Evolutionary conservation across 2,329 filamentous ascomycete species (phyloP).

Genomic region (Plenodomus lindquistii): DNA sequence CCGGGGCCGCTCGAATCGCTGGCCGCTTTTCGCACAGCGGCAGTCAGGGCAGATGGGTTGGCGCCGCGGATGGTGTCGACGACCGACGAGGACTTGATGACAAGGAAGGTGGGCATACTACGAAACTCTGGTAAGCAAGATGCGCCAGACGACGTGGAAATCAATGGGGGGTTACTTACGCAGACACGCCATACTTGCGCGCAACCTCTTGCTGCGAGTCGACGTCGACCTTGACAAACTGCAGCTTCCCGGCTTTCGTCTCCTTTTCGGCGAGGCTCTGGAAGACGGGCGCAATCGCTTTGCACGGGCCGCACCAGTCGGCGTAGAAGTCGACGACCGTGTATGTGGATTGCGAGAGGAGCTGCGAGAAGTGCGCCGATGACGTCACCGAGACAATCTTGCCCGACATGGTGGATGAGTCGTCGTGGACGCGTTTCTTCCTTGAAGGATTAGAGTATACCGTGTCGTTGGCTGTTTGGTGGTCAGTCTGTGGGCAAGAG

Average conservation of each 20-base stretch:
- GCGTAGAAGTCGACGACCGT: constrained; percentile 59
- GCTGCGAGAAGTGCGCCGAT: constrained; percentile 40
- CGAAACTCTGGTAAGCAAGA: not conserved
- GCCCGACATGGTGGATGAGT: constrained; percentile 27
- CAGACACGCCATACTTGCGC: constrained; percentile 54
- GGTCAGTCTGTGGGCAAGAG: too few relatives aligned
- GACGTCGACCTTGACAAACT: constrained; percentile 61
- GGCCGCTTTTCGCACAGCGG: constrained; percentile 51
- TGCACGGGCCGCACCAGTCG: constrained; percentile 63
- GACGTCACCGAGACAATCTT: constrained; percentile 40
- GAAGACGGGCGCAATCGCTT: constrained; percentile 56
- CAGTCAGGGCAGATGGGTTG: constrained; percentile 53
- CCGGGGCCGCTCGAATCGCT: constrained; percentile 46
- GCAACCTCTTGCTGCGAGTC: constrained; percentile 57
- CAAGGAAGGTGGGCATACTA: constrained; percentile 56
- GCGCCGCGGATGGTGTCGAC: constrained; percentile 54
- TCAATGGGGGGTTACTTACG: constrained; percentile 39
- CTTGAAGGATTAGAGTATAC: not conserved
- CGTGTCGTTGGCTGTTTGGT: too few relatives aligned
- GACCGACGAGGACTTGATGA: constrained; percentile 50
- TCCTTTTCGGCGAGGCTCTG: constrained; percentile 57
- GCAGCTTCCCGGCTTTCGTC: constrained; percentile 50
- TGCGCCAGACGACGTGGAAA: too few relatives aligned
- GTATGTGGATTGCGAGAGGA: constrained; percentile 41
- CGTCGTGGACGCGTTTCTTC: not conserved